Conservation (phyloP, 257 asterid genomes). For the Solanum commersonii region DNA sequence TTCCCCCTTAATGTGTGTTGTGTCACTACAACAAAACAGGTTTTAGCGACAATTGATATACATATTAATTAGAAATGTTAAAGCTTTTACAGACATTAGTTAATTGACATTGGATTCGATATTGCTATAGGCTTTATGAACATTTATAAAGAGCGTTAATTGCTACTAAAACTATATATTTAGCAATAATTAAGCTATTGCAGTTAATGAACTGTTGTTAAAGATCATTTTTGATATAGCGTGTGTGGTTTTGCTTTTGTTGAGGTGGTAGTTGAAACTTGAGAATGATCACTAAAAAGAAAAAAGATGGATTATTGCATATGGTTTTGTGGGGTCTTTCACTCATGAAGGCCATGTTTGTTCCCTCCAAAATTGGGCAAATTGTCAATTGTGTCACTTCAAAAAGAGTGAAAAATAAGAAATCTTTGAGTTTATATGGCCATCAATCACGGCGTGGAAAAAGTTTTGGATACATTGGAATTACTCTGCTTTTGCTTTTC, state of each 20-base stretch:
- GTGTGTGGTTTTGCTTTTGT: not conserved
- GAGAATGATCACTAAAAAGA: constrained; percentile 7
- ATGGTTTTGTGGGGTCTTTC: constrained; percentile 7
- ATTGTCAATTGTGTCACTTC: not conserved
- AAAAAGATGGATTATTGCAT: not conserved
- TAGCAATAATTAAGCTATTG: fast-evolving
- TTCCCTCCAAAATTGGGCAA: constrained; percentile 1
- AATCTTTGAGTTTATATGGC: constrained; percentile 2
- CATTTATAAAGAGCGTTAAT: fast-evolving
- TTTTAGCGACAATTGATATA: too few relatives aligned
- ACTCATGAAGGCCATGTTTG: not conserved
- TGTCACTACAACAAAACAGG: not conserved
- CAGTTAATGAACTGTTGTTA: fast-evolving
- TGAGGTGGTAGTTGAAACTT: constrained; percentile 13
- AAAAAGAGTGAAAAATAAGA: constrained; percentile 19
- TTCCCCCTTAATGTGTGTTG: not conserved
- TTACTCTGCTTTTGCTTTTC: not conserved
- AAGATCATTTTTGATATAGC: too few relatives aligned
- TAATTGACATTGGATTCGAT: too few relatives aligned
- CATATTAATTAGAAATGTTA: too few relatives aligned
- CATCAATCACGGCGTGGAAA: constrained; percentile 24
- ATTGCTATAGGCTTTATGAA: fast-evolving
- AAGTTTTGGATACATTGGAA: not conserved
- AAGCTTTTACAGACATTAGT: fast-evolving
- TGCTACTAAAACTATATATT: too few relatives aligned